Evolutionary conservation across 2,329 filamentous ascomycete genomes (phyloP).

Genomic region (Colletotrichum graminicola): DNA sequence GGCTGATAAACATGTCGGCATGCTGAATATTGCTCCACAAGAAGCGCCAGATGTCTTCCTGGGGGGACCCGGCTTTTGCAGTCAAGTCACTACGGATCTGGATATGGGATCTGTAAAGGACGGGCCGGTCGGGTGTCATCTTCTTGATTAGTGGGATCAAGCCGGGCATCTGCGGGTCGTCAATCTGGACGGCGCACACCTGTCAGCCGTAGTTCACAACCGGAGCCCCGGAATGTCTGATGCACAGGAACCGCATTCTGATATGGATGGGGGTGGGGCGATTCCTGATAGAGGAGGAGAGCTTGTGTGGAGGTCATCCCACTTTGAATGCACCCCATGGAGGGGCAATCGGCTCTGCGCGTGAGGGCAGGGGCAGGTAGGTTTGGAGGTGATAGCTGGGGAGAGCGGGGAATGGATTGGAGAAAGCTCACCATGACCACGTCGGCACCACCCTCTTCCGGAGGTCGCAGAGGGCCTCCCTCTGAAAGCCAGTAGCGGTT

Average conservation of each 20-base stretch:
- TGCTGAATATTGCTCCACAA: slow-evolving; percentile 78
- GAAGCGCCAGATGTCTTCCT: slow-evolving; percentile 80
- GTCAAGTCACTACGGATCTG: slow-evolving; percentile 83
- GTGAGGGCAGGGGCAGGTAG: slow-evolving; percentile 26
- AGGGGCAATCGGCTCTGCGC: slow-evolving; percentile 31
- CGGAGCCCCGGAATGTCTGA: not conserved
- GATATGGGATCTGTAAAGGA: slow-evolving; percentile 86
- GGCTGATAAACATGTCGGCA: slow-evolving; percentile 84
- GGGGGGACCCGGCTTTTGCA: slow-evolving; percentile 71
- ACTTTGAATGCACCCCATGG: slow-evolving; percentile 23
- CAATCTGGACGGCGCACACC: slow-evolving; percentile 62
- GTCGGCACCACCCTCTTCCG: slow-evolving; percentile 79
- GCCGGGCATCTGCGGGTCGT: slow-evolving; percentile 87
- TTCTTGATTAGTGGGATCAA: slow-evolving; percentile 82
- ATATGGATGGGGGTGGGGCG: slow-evolving; percentile 6
- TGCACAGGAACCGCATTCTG: not conserved
- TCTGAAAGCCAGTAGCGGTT: slow-evolving; percentile 79
- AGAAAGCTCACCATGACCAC: slow-evolving; percentile 70
- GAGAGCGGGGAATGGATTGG: slow-evolving; percentile 1
- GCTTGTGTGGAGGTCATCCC: slow-evolving; percentile 36
- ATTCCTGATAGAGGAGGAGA: not conserved
- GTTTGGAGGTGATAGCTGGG: slow-evolving; percentile 22
- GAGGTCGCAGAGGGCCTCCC: slow-evolving; percentile 74
- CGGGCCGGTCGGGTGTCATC: slow-evolving; percentile 76
- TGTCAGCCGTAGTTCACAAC: slow-evolving; percentile 24